phyloP scores from a whole-genome alignment of 805 yeast genomes.

The Kodamaea jinghongensis region DNA sequence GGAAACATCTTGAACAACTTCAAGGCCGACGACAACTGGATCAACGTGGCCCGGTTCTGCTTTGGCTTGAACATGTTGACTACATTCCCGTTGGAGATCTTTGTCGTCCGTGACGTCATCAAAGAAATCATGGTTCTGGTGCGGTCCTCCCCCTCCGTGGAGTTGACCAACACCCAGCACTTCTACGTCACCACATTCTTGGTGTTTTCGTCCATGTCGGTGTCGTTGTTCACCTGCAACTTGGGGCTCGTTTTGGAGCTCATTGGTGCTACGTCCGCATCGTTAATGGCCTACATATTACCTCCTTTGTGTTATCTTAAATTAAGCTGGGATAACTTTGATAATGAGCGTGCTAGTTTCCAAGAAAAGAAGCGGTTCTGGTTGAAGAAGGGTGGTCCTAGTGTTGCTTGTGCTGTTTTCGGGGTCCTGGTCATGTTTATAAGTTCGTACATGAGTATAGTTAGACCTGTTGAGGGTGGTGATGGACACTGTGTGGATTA shows the following conservation, averaged over 20 bases:
- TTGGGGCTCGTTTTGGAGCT: constrained; percentile 86
- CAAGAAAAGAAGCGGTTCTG: constrained; percentile 27
- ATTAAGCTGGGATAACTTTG: constrained; percentile 47
- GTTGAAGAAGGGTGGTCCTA: constrained; percentile 50
- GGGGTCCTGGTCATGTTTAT: constrained; percentile 77
- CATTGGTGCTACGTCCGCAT: constrained; percentile 91
- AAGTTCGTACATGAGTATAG: constrained; percentile 73
- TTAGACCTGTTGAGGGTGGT: constrained; percentile 37
- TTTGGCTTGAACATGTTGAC: constrained; percentile 92
- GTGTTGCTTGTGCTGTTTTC: constrained; percentile 60
- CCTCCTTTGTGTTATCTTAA: constrained; percentile 84
- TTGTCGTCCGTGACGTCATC: constrained; percentile 86
- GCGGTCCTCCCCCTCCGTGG: constrained; percentile 14
- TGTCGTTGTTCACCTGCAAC: constrained; percentile 79
- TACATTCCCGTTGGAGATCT: constrained; percentile 85
- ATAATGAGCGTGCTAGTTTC: constrained; percentile 25
- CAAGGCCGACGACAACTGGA: constrained; percentile 66
- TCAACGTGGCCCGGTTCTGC: constrained; percentile 84
- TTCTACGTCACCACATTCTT: constrained; percentile 60
- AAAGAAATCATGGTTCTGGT: constrained; percentile 48
- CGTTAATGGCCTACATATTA: constrained; percentile 84
- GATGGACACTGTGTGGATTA: constrained; percentile 49
- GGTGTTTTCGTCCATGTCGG: constrained; percentile 67
- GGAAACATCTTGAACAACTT: constrained; percentile 90
- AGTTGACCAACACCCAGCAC: constrained; percentile 51